phyloP scores from a whole-genome alignment of 441 rosid species.

The Populus hybrid region DNA sequence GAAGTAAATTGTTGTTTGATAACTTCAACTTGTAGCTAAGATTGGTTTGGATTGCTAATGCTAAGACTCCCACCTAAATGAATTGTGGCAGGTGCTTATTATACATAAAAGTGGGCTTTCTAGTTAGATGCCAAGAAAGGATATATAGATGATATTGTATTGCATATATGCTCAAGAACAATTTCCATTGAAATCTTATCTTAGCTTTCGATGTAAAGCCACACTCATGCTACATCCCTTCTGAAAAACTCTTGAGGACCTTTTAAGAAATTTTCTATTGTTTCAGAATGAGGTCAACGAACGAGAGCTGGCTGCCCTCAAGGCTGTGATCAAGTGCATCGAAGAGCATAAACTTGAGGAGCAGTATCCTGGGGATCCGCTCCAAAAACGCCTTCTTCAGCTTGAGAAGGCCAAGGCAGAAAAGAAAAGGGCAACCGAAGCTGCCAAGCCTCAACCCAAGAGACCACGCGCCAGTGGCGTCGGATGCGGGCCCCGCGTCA shows the following conservation, averaged over 20 bases:
- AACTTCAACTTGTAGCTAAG: background rate
- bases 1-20: background rate
- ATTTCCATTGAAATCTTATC: background rate
- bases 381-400: slow-evolving; percentile 64
- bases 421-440: slow-evolving; percentile 76
- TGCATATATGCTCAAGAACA: background rate
- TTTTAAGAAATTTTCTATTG: slow-evolving; percentile 4
- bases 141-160: background rate
- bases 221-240: background rate
- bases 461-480: slow-evolving; percentile 72
- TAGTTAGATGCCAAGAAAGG: background rate
- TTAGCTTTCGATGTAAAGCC: background rate
- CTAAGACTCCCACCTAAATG: background rate
- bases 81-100: background rate
- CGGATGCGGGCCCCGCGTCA: slow-evolving; percentile 60
- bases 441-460: slow-evolving; percentile 85
- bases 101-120: background rate
- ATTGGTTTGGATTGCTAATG: background rate
- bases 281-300: slow-evolving; percentile 78
- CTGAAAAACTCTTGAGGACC: background rate
- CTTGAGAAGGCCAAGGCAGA: slow-evolving; percentile 97
- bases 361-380: slow-evolving; percentile 68
- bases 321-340: slow-evolving; percentile 82
- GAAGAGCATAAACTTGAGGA: slow-evolving; percentile 93
- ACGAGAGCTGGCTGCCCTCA: slow-evolving; percentile 77